Evolutionary conservation across 805 yeast species (phyloP).

Genomic region (Sugiyamaella valdiviana): DNA sequence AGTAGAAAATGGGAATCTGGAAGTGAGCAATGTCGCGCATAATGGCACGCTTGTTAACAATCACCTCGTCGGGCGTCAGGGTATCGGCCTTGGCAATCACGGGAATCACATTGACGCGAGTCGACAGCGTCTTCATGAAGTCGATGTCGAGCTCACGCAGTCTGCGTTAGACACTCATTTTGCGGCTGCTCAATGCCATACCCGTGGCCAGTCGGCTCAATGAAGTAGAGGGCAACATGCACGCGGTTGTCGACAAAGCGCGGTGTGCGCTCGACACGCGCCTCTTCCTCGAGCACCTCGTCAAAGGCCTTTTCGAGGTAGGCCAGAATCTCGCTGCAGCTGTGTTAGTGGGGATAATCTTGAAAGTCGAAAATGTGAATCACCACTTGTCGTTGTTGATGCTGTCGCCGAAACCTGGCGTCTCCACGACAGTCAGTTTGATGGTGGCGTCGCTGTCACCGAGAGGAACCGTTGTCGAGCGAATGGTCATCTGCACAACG

Average conservation of each 20-base stretch:
- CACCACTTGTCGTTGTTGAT: constrained; percentile 52
- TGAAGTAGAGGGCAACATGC: constrained; percentile 74
- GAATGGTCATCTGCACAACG: not conserved
- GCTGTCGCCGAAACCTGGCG: constrained; percentile 75
- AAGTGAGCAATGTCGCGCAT: constrained; percentile 51
- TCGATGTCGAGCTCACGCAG: constrained; percentile 64
- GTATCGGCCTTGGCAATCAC: constrained; percentile 80
- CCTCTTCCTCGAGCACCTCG: constrained; percentile 70
- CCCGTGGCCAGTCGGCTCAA: constrained; percentile 48
- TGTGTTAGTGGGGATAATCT: not conserved
- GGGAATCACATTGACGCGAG: constrained; percentile 69
- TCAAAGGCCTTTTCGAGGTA: constrained; percentile 68
- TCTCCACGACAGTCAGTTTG: constrained; percentile 53
- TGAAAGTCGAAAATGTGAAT: not conserved
- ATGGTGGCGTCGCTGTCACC: constrained; percentile 53
- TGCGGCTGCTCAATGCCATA: not conserved
- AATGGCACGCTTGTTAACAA: constrained; percentile 46
- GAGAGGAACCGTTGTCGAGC: not conserved
- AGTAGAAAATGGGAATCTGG: constrained; percentile 64
- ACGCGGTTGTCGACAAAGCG: constrained; percentile 64
- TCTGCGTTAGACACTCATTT: not conserved
- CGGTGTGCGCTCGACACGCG: constrained; percentile 80
- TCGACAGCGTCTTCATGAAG: constrained; percentile 62
- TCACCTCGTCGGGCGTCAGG: constrained; percentile 59
- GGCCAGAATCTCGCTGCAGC: constrained; percentile 41